Conservation (phyloP, 2,329 filamentous ascomycete species). For the Diaporthe sp. region DNA sequence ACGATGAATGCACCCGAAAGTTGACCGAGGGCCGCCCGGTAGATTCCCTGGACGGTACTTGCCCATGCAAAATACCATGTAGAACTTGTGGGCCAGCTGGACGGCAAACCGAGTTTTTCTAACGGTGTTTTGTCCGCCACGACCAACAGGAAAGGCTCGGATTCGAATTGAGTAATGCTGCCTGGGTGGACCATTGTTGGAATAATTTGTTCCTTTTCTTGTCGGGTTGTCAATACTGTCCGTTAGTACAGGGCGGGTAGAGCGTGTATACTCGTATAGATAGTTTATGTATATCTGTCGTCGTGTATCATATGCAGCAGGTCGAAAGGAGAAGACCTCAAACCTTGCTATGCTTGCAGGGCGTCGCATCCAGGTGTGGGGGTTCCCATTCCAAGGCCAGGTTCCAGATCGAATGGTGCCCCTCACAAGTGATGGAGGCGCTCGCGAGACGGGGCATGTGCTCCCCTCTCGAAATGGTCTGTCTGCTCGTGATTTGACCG, state of each 20-base stretch:
- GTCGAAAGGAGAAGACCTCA: slow-evolving; percentile 10
- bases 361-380: slow-evolving; percentile 14
- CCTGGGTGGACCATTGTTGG: neutral
- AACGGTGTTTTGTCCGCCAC: neutral
- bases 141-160: neutral
- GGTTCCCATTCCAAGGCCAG: slow-evolving; percentile 6
- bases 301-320: slow-evolving; percentile 15
- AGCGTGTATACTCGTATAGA: neutral
- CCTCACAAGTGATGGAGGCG: slow-evolving; percentile 4
- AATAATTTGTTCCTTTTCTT: neutral
- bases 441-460: neutral
- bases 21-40: slow-evolving; percentile 28
- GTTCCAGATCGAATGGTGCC: slow-evolving; percentile 12
- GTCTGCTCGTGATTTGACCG: slow-evolving; percentile 24
- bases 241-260: neutral
- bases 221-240: neutral
- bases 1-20: slow-evolving; percentile 25
- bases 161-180: neutral
- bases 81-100: slow-evolving; percentile 10
- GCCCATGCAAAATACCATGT: neutral
- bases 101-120: slow-evolving; percentile 5
- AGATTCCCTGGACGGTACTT: neutral
- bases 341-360: slow-evolving; percentile 19
- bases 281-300: neutral
- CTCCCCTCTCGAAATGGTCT: neutral